Evolutionary conservation across 768 basidiomycete species (phyloP).

Genomic region (Phanerochaete sordida): DNA sequence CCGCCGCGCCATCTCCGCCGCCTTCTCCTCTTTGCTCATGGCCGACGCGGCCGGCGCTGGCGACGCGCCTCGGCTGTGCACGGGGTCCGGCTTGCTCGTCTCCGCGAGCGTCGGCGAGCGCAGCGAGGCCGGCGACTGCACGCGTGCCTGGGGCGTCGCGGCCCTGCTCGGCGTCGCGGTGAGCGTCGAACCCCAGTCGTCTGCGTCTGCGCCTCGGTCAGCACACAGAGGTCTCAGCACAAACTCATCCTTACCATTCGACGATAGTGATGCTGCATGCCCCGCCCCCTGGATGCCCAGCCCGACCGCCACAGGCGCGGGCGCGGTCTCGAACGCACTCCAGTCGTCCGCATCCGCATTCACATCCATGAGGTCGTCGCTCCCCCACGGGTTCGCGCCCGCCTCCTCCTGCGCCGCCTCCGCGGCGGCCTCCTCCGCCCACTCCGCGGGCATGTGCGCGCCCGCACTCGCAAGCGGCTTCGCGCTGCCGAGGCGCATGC

Average conservation of each 20-base stretch:
- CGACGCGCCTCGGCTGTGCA: slow-evolving; percentile 8
- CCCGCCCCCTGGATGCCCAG: neutral
- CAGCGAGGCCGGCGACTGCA: neutral
- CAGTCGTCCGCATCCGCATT: slow-evolving; percentile 93
- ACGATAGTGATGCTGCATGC: neutral
- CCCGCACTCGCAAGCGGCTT: slow-evolving; percentile 35
- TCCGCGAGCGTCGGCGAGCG: slow-evolving; percentile 21
- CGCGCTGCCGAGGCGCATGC: slow-evolving; percentile 66
- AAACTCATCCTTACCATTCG: neutral
- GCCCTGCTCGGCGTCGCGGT: neutral
- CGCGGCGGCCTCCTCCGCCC: slow-evolving; percentile 54
- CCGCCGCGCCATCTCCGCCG: slow-evolving; percentile 85
- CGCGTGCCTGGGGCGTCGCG: neutral
- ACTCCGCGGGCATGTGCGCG: slow-evolving; percentile 36
- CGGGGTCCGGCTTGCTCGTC: slow-evolving; percentile 10
- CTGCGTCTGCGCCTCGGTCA: neutral
- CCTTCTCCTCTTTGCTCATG: slow-evolving; percentile 88
- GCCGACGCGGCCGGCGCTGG: slow-evolving; percentile 27
- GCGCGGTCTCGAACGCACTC: slow-evolving; percentile 57
- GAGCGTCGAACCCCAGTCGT: slow-evolving; percentile 9
- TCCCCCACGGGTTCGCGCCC: slow-evolving; percentile 57
- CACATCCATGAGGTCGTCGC: slow-evolving; percentile 85
- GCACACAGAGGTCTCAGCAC: too few species aligned
- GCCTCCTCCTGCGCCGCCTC: slow-evolving; percentile 32
- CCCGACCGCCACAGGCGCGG: slow-evolving; percentile 18